Conservation (phyloP, 345 rosid genomes). For the Lepidium aucheri region DNA sequence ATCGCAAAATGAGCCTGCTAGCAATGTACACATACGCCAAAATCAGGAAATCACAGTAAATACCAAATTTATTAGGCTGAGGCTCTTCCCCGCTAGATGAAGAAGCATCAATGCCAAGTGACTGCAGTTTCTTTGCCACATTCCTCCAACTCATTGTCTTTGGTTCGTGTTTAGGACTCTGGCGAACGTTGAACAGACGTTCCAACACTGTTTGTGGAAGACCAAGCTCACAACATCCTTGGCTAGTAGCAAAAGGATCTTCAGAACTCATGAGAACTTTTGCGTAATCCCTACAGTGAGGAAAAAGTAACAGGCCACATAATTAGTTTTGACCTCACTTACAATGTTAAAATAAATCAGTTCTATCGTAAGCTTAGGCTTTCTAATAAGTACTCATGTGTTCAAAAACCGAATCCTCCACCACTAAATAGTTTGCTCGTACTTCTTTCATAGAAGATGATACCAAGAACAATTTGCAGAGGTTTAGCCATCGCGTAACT, state of each 20-base stretch:
- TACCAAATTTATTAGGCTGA: constrained; percentile 40
- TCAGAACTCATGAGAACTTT: constrained; percentile 39
- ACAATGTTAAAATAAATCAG: neutral
- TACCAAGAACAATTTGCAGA: neutral
- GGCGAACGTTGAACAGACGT: constrained; percentile 60
- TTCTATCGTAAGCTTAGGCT: neutral
- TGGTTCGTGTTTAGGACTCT: constrained; percentile 59
- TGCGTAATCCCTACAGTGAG: constrained; percentile 41
- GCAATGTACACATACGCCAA: neutral
- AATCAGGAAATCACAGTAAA: constrained; percentile 1
- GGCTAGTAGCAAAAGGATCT: constrained; percentile 31
- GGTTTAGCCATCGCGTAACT: neutral
- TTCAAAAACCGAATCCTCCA: constrained; percentile 1
- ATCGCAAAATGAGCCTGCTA: constrained; percentile 12
- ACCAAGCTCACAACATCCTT: constrained; percentile 32
- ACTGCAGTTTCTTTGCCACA: constrained; percentile 73
- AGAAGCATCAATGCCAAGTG: constrained; percentile 41
- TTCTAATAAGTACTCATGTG: neutral
- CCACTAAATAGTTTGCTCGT: neutral
- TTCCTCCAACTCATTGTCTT: constrained; percentile 79
- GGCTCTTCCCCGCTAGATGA: constrained; percentile 35
- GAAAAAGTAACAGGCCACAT: neutral
- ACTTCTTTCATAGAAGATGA: neutral
- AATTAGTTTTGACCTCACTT: neutral
- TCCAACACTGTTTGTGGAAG: constrained; percentile 82